Evolutionary conservation across 768 basidiomycete species (phyloP).

Genomic region (Rhizopogon vulgaris): DNA sequence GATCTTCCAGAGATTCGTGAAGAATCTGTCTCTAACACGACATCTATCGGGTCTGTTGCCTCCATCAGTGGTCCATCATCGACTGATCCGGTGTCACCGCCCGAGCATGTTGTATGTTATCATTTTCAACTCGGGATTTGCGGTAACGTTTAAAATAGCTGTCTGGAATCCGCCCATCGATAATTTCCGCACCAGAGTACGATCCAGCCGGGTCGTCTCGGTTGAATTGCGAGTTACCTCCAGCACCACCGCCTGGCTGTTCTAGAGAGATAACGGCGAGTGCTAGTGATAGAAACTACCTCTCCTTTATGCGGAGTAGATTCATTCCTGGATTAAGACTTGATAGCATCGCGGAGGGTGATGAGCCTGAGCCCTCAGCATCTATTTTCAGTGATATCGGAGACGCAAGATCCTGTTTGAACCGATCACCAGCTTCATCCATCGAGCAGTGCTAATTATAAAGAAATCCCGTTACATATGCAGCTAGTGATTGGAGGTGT

Average conservation of each 20-base stretch:
- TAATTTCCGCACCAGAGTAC: background rate
- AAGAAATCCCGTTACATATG: background rate
- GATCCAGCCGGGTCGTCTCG: background rate
- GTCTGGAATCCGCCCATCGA: background rate
- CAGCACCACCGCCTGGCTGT: background rate
- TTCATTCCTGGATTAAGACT: background rate
- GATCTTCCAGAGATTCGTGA: slow-evolving; percentile 1
- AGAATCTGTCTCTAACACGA: background rate
- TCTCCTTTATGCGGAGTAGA: background rate
- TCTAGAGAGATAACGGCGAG: background rate
- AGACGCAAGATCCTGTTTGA: background rate
- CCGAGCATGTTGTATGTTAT: background rate
- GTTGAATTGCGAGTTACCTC: background rate
- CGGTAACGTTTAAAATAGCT: background rate
- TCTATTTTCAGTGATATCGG: background rate
- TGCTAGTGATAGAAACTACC: background rate
- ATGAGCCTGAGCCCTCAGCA: background rate
- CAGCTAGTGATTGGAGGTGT: background rate
- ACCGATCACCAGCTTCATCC: too few relatives aligned
- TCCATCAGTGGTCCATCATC: background rate
- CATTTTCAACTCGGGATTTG: background rate
- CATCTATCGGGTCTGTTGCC: background rate
- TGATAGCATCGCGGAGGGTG: background rate
- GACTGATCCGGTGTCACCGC: background rate
- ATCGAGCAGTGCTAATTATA: background rate